Conservation (phyloP, 192 early-diverging fungal genomes). For the Coemansia sp. region DNA sequence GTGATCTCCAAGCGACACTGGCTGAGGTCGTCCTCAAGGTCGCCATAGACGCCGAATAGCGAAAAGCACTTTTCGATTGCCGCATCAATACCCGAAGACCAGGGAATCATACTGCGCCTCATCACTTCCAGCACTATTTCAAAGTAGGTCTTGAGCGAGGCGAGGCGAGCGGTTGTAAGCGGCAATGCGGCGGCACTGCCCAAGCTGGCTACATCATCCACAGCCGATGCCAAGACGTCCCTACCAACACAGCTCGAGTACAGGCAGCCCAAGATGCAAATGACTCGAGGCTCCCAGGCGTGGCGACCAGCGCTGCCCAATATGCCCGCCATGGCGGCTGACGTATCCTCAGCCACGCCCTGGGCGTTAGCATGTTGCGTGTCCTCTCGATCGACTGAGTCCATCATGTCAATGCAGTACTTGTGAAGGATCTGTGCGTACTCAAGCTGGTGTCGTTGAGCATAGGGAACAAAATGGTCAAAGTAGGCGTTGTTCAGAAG, state of each 20-base stretch:
- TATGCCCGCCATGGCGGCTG: not conserved
- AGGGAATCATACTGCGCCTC: conserved; percentile 64
- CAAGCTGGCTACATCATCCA: not conserved
- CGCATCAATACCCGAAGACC: conserved; percentile 56
- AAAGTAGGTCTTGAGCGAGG: conserved; percentile 20
- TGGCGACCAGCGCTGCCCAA: conserved; percentile 6
- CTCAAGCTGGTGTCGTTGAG: conserved; percentile 54
- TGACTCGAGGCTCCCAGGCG: conserved; percentile 61
- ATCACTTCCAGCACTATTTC: conserved; percentile 62
- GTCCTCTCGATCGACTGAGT: conserved; percentile 20
- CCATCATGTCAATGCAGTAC: conserved; percentile 63
- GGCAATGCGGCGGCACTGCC: conserved; percentile 7
- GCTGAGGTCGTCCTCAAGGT: conserved; percentile 15
- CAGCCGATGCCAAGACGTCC: not conserved
- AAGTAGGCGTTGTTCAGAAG: conserved; percentile 55
- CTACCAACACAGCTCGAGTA: conserved; percentile 9
- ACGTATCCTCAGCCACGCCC: not conserved
- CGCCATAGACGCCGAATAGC: conserved; percentile 10
- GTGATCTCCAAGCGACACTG: conserved; percentile 43
- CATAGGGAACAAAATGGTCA: conserved; percentile 60
- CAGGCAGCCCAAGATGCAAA: conserved; percentile 55
- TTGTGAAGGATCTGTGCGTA: conserved; percentile 53
- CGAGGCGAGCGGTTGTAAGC: conserved; percentile 15
- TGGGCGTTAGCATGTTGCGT: not conserved
- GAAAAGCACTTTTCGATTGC: conserved; percentile 25